Conservation (phyloP, 2,329 filamentous ascomycete species). For the Fusarium sp. region DNA sequence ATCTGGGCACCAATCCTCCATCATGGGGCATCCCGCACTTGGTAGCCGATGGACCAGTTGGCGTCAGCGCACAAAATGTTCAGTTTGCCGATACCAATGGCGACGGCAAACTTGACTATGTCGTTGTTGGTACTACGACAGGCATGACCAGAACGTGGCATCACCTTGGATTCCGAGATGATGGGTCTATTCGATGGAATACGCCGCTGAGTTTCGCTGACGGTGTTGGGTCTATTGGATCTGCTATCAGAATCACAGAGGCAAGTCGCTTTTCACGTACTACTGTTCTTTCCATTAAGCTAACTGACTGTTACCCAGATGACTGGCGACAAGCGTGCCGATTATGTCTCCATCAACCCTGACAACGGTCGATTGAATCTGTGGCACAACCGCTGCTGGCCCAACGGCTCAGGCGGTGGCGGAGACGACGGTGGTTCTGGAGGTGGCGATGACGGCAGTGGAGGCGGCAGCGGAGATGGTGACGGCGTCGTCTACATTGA, state of each 20-base stretch:
- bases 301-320: background rate
- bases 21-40: background rate
- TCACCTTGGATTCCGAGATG: background rate
- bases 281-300: rapidly evolving
- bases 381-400: background rate
- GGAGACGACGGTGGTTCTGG: background rate
- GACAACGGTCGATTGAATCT: background rate
- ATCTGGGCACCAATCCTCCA: background rate
- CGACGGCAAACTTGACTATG: background rate
- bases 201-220: background rate
- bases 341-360: background rate
- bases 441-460: background rate
- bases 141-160: background rate
- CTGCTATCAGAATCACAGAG: background rate
- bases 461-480: background rate
- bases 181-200: background rate
- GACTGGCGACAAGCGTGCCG: background rate
- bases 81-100: background rate
- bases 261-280: background rate
- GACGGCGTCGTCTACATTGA: constrained; percentile 17
- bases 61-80: background rate
- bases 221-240: background rate
- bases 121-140: background rate
- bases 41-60: background rate
- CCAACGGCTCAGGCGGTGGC: background rate